phyloP scores from a whole-genome alignment of 83 land plant species.

The Picea abies region DNA sequence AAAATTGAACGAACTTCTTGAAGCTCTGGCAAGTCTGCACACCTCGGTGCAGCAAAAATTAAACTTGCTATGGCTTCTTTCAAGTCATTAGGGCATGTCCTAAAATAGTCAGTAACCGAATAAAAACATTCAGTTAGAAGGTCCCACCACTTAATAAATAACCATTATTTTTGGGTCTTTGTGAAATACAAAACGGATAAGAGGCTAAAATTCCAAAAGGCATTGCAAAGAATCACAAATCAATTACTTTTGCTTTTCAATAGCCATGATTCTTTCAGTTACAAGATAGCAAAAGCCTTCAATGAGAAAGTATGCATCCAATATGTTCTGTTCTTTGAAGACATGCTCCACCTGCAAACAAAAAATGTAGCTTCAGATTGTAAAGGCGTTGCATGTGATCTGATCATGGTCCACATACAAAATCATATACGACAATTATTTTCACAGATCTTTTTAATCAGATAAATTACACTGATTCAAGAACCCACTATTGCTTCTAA shows the following conservation, averaged over 20 bases:
- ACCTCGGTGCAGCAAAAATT: slow-evolving; percentile 84
- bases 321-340: slow-evolving; percentile 71
- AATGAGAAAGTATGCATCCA: slow-evolving; percentile 44
- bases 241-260: slow-evolving; percentile 35
- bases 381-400: neutral
- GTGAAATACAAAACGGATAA: neutral
- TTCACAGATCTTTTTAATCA: neutral
- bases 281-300: slow-evolving; percentile 50
- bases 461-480: too few species aligned
- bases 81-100: slow-evolving; percentile 82
- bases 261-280: slow-evolving; percentile 37
- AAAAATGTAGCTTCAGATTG: neutral
- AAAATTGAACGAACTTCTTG: slow-evolving; percentile 64
- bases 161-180: neutral
- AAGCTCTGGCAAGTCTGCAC: slow-evolving; percentile 77
- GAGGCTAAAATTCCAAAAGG: neutral
- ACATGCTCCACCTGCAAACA: slow-evolving; percentile 57
- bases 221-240: neutral
- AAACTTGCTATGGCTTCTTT: slow-evolving; percentile 88
- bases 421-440: neutral
- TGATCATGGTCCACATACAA: neutral
- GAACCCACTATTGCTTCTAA: too few species aligned
- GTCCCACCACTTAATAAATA: neutral
- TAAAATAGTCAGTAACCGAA: slow-evolving; percentile 11
- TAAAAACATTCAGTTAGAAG: neutral